These are phyloP conservation scores for Trichosporon sp. DNA, from an alignment of 1,284 basidiomycete species.

Conservation along the genomic window DNA sequence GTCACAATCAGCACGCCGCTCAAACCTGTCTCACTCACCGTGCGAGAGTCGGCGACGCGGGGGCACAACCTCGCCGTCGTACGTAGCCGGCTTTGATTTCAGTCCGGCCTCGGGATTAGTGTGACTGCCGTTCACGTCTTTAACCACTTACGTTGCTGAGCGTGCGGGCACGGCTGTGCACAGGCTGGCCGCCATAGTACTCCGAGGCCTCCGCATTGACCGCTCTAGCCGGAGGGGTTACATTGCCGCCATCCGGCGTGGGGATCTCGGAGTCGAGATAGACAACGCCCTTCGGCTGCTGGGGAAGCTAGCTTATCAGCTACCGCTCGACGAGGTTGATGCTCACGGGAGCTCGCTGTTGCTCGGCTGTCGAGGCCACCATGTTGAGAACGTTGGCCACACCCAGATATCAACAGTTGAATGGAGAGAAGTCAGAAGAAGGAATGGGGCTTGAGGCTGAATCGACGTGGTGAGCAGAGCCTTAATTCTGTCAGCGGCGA, in stretches of 20 bases:
- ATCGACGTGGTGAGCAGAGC: neutral
- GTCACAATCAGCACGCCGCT: slow-evolving; percentile 5
- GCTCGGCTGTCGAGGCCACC: slow-evolving; percentile 5
- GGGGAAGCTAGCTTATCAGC: slow-evolving; percentile 29
- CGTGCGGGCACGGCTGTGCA: slow-evolving; percentile 70
- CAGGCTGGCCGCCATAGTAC: slow-evolving; percentile 73
- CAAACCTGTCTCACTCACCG: slow-evolving; percentile 41
- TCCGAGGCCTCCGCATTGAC: slow-evolving; percentile 65
- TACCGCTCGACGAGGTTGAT: neutral
- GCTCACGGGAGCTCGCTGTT: slow-evolving; percentile 21
- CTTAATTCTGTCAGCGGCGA: neutral
- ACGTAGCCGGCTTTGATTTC: slow-evolving; percentile 53
- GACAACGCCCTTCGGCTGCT: slow-evolving; percentile 39
- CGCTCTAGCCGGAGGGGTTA: slow-evolving; percentile 34
- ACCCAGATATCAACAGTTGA: neutral
- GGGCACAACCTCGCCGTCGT: slow-evolving; percentile 65
- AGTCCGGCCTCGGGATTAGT: slow-evolving; percentile 1
- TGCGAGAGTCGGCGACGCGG: slow-evolving; percentile 75
- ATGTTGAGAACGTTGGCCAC: neutral
- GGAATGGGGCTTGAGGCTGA: neutral
- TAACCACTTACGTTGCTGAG: slow-evolving; percentile 64
- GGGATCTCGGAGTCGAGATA: slow-evolving; percentile 39
- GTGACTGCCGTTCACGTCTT: neutral
- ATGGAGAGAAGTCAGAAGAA: neutral
- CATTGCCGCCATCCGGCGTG: slow-evolving; percentile 16